Base-by-base conservation (phyloP, 1,284 basidiomycete species). In the Puccinia novopanici region DNA sequence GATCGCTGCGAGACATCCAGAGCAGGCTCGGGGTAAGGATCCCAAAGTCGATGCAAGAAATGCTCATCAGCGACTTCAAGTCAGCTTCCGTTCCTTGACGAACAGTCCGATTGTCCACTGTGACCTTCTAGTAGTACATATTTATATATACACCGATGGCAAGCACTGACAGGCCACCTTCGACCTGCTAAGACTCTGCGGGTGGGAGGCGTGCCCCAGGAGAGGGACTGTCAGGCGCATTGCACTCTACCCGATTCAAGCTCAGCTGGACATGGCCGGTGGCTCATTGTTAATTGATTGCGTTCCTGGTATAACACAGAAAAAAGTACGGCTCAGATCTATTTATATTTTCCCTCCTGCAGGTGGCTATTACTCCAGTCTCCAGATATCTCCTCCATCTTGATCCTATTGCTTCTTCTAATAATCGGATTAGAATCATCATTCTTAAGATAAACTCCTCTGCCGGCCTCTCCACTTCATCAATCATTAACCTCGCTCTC, bases 381-480 rank as follows among this genome's bases (percentile, higher is more conserved):
- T 65, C 61, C 22, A 65, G 22, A 42, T 65, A n/a, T n/a, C n/a
- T n/a, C n/a, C n/a, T n/a, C n/a, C n/a, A n/a, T n/a, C n/a, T n/a
- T n/a, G n/a, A n/a, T 34, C 40, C 3, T 57, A 65, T 45, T 70
- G 42, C 27, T 30, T 70, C 52, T 70, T 48, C 67, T 52, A 50
- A 42, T 70, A n/a, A n/a, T n/a, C 45, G 45, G 22, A 3, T 68
- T 45, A 37, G 22, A 45, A 70, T n/a, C 17, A 70, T 70, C 30
- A n/a, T n/a, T n/a, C n/a, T 22, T 34, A 57, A 24, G 13, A 45
- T 9, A 70, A 34, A 70, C 50, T 34, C 67, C 50, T 50, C 24
- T 50, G 42, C 45, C 40, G 17, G 24, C 52, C 40, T n/a, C n/a
- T n/a, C n/a, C n/a, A n/a, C n/a, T n/a, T n/a, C 50, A n/a, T 22